Conservation (phyloP, 2,329 filamentous ascomycete genomes). For the Aspergillus carbonarius region DNA sequence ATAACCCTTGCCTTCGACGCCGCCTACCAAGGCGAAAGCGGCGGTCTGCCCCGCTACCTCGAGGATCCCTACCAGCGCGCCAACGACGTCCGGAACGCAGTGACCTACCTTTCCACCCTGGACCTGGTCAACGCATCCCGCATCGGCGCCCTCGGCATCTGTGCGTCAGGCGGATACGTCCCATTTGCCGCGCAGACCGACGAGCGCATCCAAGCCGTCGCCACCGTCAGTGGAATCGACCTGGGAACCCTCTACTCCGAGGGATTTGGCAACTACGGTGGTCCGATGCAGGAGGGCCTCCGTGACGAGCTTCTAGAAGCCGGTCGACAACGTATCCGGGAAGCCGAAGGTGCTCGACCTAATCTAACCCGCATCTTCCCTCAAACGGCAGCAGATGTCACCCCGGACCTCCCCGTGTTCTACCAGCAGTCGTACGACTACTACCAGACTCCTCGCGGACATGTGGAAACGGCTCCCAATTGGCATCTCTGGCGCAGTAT, state of each 20-base stretch:
- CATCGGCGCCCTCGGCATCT: neutral
- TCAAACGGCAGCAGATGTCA: neutral
- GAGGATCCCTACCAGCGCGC: constrained; percentile 39
- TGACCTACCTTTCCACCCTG: neutral
- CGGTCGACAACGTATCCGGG: constrained; percentile 9
- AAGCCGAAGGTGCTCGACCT: constrained; percentile 5
- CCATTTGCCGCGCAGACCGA: constrained; percentile 37
- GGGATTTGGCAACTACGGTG: constrained; percentile 12
- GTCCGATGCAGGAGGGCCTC: neutral
- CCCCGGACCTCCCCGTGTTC: neutral
- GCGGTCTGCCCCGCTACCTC: constrained; percentile 35
- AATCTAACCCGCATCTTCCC: neutral
- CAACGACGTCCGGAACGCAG: constrained; percentile 27
- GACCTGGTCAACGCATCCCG: neutral
- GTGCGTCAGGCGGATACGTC: constrained; percentile 37
- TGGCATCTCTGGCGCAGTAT: constrained; percentile 13
- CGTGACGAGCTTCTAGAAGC: constrained; percentile 5
- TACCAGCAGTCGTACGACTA: constrained; percentile 17
- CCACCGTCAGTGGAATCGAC: constrained; percentile 31
- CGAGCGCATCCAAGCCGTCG: constrained; percentile 38
- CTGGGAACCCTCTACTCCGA: constrained; percentile 30
- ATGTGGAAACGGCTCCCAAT: constrained; percentile 18
- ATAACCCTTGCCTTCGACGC: constrained; percentile 37
- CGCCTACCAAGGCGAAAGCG: constrained; percentile 39
- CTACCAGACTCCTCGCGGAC: constrained; percentile 19